Evolutionary conservation across 2,329 filamentous ascomycete genomes (phyloP), one percentile per base, ranked within the genome.

Genomic region (Paradendryphiella salina): DNA sequence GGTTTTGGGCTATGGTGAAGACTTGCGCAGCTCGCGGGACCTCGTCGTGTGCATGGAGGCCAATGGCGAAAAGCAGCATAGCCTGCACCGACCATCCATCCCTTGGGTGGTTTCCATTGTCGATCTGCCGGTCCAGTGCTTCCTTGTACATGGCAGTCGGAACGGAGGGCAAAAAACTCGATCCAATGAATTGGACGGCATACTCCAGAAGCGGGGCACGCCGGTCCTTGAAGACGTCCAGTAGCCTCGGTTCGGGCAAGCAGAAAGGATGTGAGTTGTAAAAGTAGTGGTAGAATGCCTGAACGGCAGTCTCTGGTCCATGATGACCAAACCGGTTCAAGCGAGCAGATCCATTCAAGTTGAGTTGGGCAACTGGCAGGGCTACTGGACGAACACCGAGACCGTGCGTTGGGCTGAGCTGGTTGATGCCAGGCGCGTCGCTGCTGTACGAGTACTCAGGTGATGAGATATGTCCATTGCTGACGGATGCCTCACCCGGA

Each of bases 11-110:
- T 23, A 85, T 80, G 9, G 77, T 75, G 15, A 96, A 80, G 14
- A 90, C 79, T 38, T 86, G 79, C 9, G 84, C 79, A 0, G 89
- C 87, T 65, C 84, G 84, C 20, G 84, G 81, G 35, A 88, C 85
- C 58, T 91, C 82, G 63, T 87, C 87, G 57, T 82, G 85, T 4
- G 89, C 89, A 67, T 96, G 89, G 6, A 96, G 78, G 0, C 85
- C 86, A 56, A 96, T 85, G 17, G 90, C 81, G 46, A 90, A 82
- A 3, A 96, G 77, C 36, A 96, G 74, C 67, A 94, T 79, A 3
- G 89, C 85, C 74, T 96, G 92, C 0, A 95, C 84, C 3, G 86
- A 76, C 66, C 84, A 89, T 0, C 67, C 68, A 45, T 75, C 72
- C 50, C 66, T 65, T 23, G 65, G 49, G 26, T 65, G 66, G 33